A percentile compares a stretch with the other conserved stretches of the same genome.
These are phyloP conservation scores for Hericium alpestre DNA, from an alignment of 768 basidiomycete species.

Conservation along the genomic window DNA sequence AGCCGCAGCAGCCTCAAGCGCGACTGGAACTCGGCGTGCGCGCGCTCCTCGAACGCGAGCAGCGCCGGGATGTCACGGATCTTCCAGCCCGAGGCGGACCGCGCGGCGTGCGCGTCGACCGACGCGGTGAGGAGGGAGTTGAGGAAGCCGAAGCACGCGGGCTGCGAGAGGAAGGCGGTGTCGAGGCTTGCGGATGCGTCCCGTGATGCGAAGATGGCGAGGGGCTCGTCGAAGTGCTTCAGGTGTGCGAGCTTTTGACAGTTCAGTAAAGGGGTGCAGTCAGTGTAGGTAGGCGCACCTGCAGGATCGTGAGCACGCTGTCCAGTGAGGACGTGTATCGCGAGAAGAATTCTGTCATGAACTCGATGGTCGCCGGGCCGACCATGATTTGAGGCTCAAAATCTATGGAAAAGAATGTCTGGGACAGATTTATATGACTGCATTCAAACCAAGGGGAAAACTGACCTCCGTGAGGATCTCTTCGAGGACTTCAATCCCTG, in stretches of 20 bases:
- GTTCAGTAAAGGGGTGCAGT: not conserved
- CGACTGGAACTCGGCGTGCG: constrained; percentile 26
- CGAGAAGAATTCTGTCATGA: constrained; percentile 44
- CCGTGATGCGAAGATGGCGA: constrained; percentile 30
- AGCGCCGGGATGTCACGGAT: constrained; percentile 21
- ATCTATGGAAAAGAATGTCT: constrained; percentile 56
- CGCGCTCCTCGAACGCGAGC: constrained; percentile 25
- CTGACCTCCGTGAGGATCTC: constrained; percentile 44
- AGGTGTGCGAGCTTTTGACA: constrained; percentile 44
- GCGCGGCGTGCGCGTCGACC: constrained; percentile 9
- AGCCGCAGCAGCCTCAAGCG: constrained; percentile 28
- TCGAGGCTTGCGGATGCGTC: not conserved
- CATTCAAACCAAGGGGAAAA: not conserved
- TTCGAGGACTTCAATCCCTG: constrained; percentile 38
- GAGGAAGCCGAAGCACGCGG: constrained; percentile 24
- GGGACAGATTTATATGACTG: not conserved
- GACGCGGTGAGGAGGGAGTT: constrained; percentile 16
- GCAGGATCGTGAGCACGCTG: constrained; percentile 44
- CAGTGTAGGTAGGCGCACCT: constrained; percentile 18
- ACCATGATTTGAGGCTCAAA: constrained; percentile 54
- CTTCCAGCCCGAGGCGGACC: constrained; percentile 15
- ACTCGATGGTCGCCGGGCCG: constrained; percentile 47
- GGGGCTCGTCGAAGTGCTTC: constrained; percentile 61
- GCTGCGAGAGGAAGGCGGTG: constrained; percentile 9
- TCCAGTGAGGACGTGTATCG: constrained; percentile 52